Conservation (phyloP, 2,329 filamentous ascomycete genomes). For the Trichoderma gracile region DNA sequence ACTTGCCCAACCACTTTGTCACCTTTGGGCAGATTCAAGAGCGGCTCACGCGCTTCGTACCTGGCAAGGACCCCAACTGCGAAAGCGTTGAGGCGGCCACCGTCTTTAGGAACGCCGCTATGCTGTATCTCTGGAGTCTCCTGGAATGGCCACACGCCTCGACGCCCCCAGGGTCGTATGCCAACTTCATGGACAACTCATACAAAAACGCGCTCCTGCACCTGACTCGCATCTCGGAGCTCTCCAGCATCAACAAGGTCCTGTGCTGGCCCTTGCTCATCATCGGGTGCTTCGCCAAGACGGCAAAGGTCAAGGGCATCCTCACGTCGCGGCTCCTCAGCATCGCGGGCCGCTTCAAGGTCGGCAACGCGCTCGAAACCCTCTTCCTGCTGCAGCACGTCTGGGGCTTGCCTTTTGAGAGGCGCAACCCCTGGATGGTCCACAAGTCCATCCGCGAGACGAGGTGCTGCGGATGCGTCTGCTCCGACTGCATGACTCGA, state of each 20-base stretch:
- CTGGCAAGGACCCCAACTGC: slow-evolving; percentile 32
- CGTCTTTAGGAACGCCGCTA: slow-evolving; percentile 48
- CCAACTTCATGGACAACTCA: slow-evolving; percentile 28
- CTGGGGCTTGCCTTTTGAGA: slow-evolving; percentile 40
- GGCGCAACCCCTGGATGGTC: slow-evolving; percentile 46
- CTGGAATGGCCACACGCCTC: slow-evolving; percentile 33
- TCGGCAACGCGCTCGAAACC: slow-evolving; percentile 50
- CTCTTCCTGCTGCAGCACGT: slow-evolving; percentile 45
- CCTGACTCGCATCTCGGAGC: slow-evolving; percentile 38
- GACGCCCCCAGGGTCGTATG: slow-evolving; percentile 33
- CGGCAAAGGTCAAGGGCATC: slow-evolving; percentile 34
- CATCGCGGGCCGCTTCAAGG: slow-evolving; percentile 42
- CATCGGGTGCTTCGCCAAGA: slow-evolving; percentile 42
- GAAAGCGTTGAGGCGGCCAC: slow-evolving; percentile 42
- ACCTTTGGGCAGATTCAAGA: slow-evolving; percentile 47
- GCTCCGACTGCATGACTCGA: too few relatives aligned
- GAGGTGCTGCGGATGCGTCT: slow-evolving; percentile 33
- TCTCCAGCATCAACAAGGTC: slow-evolving; percentile 42
- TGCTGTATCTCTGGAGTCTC: slow-evolving; percentile 46
- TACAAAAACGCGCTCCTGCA: slow-evolving; percentile 32
- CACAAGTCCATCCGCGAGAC: slow-evolving; percentile 49
- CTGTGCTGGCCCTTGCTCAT: slow-evolving; percentile 44
- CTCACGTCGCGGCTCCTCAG: slow-evolving; percentile 36
- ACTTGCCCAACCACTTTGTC: slow-evolving; percentile 45
- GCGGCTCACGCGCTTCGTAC: slow-evolving; percentile 43